Conservation (phyloP, 352 stramenopile genomes). For the Thalassiosira oceanica region DNA sequence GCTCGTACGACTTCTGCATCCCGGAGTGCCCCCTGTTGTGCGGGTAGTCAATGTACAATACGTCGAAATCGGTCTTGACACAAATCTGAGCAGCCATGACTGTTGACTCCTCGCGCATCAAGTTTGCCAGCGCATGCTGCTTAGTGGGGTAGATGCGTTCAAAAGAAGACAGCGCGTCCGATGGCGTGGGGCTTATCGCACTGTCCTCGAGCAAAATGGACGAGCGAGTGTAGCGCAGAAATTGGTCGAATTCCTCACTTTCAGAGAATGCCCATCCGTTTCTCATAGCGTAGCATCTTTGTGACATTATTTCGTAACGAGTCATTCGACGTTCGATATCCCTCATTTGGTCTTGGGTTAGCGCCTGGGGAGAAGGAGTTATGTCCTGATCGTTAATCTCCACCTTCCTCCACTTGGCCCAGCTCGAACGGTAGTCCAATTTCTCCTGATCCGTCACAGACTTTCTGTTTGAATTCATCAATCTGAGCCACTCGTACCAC, state of each 20-base stretch:
- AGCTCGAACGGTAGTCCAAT: constrained; percentile 15
- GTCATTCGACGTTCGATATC: constrained; percentile 38
- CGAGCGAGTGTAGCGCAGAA: constrained; percentile 13
- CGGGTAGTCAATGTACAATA: constrained; percentile 21
- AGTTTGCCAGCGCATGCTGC: constrained; percentile 21
- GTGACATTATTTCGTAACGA: constrained; percentile 29
- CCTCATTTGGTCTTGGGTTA: too few species aligned
- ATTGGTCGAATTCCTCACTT: constrained; percentile 19
- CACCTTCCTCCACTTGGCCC: constrained; percentile 28
- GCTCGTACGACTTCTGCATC: not conserved
- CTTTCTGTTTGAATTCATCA: too few species aligned
- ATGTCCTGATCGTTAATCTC: too few species aligned
- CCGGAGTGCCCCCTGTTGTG: too few species aligned
- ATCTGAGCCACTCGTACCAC: constrained; percentile 31
- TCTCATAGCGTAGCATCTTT: constrained; percentile 37
- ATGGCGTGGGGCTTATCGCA: not conserved
- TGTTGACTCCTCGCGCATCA: constrained; percentile 25
- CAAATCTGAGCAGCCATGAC: constrained; percentile 16
- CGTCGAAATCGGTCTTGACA: constrained; percentile 6
- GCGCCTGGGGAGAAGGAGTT: too few species aligned
- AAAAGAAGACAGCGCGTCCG: constrained; percentile 11
- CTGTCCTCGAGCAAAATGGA: constrained; percentile 2
- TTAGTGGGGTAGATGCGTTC: constrained; percentile 17
- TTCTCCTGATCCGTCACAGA: constrained; percentile 21
- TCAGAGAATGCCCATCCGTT: constrained; percentile 27